Percentiles rank a stretch among this genome's conserved stretches.
Evolutionary conservation across 352 stramenopile genomes (phyloP).

Genomic region (Phytophthora cactorum): DNA sequence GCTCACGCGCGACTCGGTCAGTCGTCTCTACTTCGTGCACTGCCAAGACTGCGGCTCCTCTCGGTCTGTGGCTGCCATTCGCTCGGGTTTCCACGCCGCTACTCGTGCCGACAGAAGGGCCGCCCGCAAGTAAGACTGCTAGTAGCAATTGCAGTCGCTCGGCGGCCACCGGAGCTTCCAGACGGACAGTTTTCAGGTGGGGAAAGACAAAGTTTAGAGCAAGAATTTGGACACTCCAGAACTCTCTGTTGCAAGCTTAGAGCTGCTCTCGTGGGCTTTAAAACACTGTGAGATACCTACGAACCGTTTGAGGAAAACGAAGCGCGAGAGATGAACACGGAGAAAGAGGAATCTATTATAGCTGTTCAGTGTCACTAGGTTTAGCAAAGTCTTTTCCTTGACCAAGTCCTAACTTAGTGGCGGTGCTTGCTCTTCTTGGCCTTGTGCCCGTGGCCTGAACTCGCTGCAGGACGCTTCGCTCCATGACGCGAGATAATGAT

Average conservation of each 20-base stretch:
- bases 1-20: slow-evolving; percentile 96
- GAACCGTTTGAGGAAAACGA: slow-evolving; percentile 15
- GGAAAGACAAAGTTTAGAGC: slow-evolving; percentile 25
- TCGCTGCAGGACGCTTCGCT: slow-evolving; percentile 23
- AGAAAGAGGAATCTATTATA: slow-evolving; percentile 42
- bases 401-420: slow-evolving; percentile 1
- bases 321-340: slow-evolving; percentile 36
- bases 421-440: slow-evolving; percentile 48
- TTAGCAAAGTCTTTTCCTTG: background rate
- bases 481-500: slow-evolving; percentile 64
- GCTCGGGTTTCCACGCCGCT: slow-evolving; percentile 98
- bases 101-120: slow-evolving; percentile 86
- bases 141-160: slow-evolving; percentile 7
- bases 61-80: slow-evolving; percentile 97
- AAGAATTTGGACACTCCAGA: slow-evolving; percentile 36
- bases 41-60: slow-evolving; percentile 98
- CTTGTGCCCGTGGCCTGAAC: slow-evolving; percentile 15
- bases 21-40: slow-evolving; percentile 98
- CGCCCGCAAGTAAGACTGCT: slow-evolving; percentile 77
- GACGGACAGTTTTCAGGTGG: background rate
- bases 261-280: slow-evolving; percentile 22
- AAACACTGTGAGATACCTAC: slow-evolving; percentile 21
- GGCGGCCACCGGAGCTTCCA: too few species aligned
- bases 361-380: slow-evolving; percentile 28
- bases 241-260: slow-evolving; percentile 23